Evolutionary conservation across 2,329 filamentous ascomycete genomes (phyloP), one percentile per base, ranked within the genome.

Genomic region (Microcyclospora tardicrescens): DNA sequence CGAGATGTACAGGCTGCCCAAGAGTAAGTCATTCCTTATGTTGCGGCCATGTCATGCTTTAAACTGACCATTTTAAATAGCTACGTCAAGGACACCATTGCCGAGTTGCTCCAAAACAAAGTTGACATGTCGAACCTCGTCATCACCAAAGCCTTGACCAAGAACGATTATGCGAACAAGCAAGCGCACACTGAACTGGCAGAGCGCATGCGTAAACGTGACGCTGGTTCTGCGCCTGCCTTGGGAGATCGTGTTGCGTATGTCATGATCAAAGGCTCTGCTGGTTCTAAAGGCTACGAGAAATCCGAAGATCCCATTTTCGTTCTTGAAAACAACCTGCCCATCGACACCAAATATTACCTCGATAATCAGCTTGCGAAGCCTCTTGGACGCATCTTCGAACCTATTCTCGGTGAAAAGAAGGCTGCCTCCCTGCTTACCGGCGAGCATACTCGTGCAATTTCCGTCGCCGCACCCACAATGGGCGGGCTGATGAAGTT

Each of bases 61-160:
- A 13, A 19, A 35, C 37, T 58, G 50, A 67, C 71, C 56, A 71
- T 56, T 36, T 39, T 48, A 6, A 35, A 28, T 53, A 93, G 86
- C 47, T 96, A 94, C 54, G 91, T 98, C 63, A 96, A 95, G 62
- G 77, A 91, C 46, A 94, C 82, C 33, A 98, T 98, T 56, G 83
- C 91, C 8, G 86, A 95, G 57, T 72, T 98, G 13, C 68, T 98
- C 30, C 91, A 96, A 58, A 98, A 98, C 68, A 95, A 93, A 61
- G 72, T 98, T 52, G 91, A 98, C 64, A 93, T 98, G 84, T 95
- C 89, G 29, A 96, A 98, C 61, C 79, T 98, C 13, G 93, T 98
- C 59, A 98, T 98, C 56, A 98, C 91, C 19, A 98, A 98, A 64
- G 91, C 91, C 0, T 71, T 98, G 15, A 81, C 89, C 11, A 98